These are phyloP conservation scores for Leishmania aethiopica DNA, from an alignment of 208 protist species.

Conservation along the genomic window DNA sequence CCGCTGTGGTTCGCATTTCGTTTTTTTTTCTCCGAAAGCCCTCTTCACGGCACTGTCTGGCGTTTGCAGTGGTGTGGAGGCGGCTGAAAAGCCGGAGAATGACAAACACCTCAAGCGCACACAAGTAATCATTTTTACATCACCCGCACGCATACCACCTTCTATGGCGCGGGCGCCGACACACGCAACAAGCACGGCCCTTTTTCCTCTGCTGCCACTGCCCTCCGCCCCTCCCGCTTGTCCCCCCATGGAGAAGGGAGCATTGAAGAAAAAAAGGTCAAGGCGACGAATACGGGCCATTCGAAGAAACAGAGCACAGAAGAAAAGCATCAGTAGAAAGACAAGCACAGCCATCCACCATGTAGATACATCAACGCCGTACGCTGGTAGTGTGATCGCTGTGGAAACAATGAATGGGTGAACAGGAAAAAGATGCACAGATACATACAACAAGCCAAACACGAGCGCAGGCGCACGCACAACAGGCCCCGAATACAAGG, in stretches of 20 bases:
- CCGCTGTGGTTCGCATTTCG: neutral
- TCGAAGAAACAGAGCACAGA: neutral
- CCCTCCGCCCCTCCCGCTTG: neutral
- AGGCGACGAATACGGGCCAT: neutral
- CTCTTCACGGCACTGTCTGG: neutral
- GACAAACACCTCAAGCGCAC: neutral
- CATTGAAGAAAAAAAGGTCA: neutral
- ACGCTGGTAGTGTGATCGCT: neutral
- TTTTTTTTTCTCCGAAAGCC: neutral
- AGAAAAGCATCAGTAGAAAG: neutral
- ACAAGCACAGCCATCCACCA: neutral
- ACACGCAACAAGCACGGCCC: neutral
- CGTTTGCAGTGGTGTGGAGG: neutral
- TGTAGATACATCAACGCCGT: neutral
- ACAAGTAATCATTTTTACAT: neutral
- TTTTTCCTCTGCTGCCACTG: neutral
- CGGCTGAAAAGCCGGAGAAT: neutral
- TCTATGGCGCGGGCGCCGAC: no score
- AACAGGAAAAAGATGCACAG: neutral
- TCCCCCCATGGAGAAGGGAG: neutral
- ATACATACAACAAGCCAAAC: neutral
- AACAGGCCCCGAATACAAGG: neutral
- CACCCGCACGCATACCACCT: neutral
- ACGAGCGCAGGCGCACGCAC: neutral
- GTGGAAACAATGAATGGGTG: neutral